Evolutionary conservation across 106 monocot genomes (phyloP).

Genomic region (Narthecium ossifragum): DNA sequence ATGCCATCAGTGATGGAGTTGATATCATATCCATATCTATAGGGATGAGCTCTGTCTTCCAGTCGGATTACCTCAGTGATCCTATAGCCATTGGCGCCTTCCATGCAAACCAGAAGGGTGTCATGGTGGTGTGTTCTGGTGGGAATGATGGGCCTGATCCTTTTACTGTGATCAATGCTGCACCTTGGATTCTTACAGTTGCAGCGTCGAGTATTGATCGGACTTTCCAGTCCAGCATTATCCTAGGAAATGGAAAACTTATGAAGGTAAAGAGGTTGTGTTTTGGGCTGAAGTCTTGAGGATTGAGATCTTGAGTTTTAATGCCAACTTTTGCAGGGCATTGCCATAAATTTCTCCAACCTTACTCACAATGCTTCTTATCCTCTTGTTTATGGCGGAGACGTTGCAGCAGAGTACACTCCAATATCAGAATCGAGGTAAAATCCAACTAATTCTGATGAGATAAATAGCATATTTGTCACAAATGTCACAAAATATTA

Average conservation of each 20-base stretch:
- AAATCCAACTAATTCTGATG: too few species aligned
- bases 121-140: constrained; percentile 83
- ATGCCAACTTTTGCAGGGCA: constrained; percentile 38
- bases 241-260: constrained; percentile 59
- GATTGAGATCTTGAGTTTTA: not conserved
- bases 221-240: constrained; percentile 56
- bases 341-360: constrained; percentile 85
- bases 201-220: constrained; percentile 92
- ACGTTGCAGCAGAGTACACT: constrained; percentile 61
- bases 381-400: constrained; percentile 68
- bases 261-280: constrained; percentile 73
- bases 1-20: constrained; percentile 82
- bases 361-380: constrained; percentile 40
- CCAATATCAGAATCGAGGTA: constrained; percentile 90
- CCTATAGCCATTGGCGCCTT: constrained; percentile 87
- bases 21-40: constrained; percentile 90
- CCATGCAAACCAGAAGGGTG: constrained; percentile 74
- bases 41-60: constrained; percentile 91
- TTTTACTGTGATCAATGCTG: constrained; percentile 82
- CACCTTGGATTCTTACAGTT: constrained; percentile 91
- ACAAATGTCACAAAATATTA: too few species aligned
- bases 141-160: constrained; percentile 97
- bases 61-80: constrained; percentile 80
- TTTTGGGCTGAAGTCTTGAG: too few species aligned
- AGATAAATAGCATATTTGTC: too few species aligned